phyloP scores from a whole-genome alignment of 768 basidiomycete species.

The Hygrophorus russula region DNA sequence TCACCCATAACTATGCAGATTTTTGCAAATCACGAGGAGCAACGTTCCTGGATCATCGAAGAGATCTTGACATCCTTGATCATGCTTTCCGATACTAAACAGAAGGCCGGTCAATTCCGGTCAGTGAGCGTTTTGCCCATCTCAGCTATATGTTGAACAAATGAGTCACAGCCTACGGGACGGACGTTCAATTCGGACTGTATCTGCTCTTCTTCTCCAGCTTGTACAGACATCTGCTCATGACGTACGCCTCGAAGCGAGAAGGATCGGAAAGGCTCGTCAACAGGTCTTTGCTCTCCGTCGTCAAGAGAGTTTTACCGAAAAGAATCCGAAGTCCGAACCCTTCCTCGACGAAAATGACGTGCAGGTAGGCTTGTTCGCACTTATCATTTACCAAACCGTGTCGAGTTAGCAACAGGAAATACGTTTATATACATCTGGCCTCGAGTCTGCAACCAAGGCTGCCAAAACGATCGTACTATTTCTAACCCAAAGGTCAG shows the following conservation, averaged over 20 bases:
- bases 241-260: slow-evolving; percentile 67
- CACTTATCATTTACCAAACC: not conserved
- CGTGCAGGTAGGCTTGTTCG: slow-evolving; percentile 32
- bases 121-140: slow-evolving; percentile 21
- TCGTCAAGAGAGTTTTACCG: slow-evolving; percentile 50
- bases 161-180: slow-evolving; percentile 57
- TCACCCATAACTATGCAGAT: slow-evolving; percentile 37
- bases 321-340: slow-evolving; percentile 26
- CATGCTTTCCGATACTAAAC: slow-evolving; percentile 82
- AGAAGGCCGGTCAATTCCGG: slow-evolving; percentile 85
- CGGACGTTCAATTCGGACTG: slow-evolving; percentile 85
- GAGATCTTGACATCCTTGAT: slow-evolving; percentile 87
- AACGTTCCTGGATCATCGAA: slow-evolving; percentile 95
- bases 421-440: slow-evolving; percentile 56
- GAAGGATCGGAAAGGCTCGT: slow-evolving; percentile 47
- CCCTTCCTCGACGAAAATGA: slow-evolving; percentile 60
- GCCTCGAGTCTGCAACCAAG: slow-evolving; percentile 72
- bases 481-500: slow-evolving; percentile 59
- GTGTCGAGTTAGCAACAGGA: slow-evolving; percentile 31
- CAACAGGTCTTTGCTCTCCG: slow-evolving; percentile 50
- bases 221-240: slow-evolving; percentile 94
- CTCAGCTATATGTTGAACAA: slow-evolving; percentile 1
- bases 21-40: slow-evolving; percentile 83
- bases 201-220: slow-evolving; percentile 86
- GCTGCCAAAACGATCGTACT: slow-evolving; percentile 77